Conservation (phyloP, 2,329 filamentous ascomycete species). For the Parastagonospora avenae region DNA sequence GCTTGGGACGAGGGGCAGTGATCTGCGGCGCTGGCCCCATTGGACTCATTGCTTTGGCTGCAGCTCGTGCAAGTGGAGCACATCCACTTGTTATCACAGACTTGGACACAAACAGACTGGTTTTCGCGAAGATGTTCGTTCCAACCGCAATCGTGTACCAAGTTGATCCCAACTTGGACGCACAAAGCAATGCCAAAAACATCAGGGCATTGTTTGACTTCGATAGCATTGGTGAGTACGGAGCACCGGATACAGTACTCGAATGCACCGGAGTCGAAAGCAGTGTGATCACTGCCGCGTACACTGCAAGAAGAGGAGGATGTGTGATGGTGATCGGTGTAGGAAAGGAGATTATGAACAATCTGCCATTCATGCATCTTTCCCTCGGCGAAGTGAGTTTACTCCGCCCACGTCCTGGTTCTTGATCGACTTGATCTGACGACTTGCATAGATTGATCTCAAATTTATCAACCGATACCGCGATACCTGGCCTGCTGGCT, state of each 20-base stretch:
- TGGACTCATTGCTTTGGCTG: conserved; percentile 65
- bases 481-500: conserved; percentile 71
- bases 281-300: conserved; percentile 65
- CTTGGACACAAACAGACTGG: conserved; percentile 60
- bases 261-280: conserved; percentile 72
- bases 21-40: conserved; percentile 67
- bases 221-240: conserved; percentile 55
- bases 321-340: conserved; percentile 69
- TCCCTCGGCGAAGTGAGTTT: conserved; percentile 61
- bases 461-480: conserved; percentile 74
- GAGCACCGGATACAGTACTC: conserved; percentile 62
- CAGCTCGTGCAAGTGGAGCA: conserved; percentile 66
- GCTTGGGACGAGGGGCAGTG: conserved; percentile 60
- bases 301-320: conserved; percentile 62
- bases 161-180: conserved; percentile 53
- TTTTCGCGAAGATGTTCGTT: conserved; percentile 63
- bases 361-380: conserved; percentile 70
- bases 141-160: conserved; percentile 61
- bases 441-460: conserved; percentile 61
- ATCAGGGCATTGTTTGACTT: conserved; percentile 61
- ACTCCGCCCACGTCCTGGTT: neutral
- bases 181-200: conserved; percentile 57
- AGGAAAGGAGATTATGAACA: conserved; percentile 66
- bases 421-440: neutral
- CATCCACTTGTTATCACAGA: conserved; percentile 69